Conservation (phyloP, 768 basidiomycete genomes). For the Mycena leptocephala region DNA sequence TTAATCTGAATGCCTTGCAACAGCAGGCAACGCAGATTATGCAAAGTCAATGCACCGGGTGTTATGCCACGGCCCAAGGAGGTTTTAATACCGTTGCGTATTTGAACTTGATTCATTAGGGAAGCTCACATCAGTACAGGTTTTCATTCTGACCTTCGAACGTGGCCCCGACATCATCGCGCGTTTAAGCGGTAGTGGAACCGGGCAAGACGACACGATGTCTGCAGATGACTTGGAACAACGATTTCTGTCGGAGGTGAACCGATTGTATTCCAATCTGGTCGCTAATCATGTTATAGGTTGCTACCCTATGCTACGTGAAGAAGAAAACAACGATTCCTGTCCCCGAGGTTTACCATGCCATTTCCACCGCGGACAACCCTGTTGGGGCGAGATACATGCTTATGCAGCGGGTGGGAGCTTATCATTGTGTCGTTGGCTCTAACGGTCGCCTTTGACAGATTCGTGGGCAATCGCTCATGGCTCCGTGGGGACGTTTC, state of each 20-base stretch:
- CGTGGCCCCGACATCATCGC: neutral
- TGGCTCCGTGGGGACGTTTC: too few relatives aligned
- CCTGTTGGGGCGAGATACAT: constrained; percentile 22
- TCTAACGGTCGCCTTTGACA: too few relatives aligned
- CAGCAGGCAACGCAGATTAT: neutral
- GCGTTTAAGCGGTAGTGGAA: neutral
- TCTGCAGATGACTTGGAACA: neutral
- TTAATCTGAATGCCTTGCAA: neutral
- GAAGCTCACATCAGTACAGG: neutral
- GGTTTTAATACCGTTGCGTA: neutral
- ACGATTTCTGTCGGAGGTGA: neutral
- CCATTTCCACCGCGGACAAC: neutral
- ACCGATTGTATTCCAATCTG: too few relatives aligned
- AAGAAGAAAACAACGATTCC: constrained; percentile 13
- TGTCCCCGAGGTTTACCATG: constrained; percentile 13
- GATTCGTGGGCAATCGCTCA: too few relatives aligned
- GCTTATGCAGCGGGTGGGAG: too few relatives aligned
- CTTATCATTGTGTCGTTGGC: too few relatives aligned
- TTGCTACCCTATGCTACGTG: constrained; percentile 3
- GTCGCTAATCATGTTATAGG: neutral
- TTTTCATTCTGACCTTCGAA: neutral
- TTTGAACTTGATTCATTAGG: neutral
- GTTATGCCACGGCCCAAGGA: neutral
- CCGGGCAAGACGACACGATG: neutral
- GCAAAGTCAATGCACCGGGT: neutral